These are phyloP conservation scores for Moniliella sp. DNA, from an alignment of 1,284 basidiomycete species.

Conservation along the genomic window DNA sequence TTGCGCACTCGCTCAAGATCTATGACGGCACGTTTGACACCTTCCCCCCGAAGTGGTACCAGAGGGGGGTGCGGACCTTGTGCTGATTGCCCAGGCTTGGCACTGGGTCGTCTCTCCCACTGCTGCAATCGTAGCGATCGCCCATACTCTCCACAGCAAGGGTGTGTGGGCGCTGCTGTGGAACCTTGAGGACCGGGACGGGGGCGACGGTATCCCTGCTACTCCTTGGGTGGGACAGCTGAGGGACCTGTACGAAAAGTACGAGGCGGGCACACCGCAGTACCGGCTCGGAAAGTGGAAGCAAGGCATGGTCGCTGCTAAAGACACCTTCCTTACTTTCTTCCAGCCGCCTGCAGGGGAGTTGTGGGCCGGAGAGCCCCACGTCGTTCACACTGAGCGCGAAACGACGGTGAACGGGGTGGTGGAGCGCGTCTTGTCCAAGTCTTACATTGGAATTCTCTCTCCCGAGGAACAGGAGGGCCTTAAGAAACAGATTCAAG, in stretches of 20 bases:
- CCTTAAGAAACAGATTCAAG: background rate
- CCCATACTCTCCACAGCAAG: background rate
- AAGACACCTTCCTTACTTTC: too few relatives aligned
- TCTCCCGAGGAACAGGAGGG: background rate
- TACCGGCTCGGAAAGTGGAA: too few relatives aligned
- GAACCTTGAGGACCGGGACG: conserved; percentile 1
- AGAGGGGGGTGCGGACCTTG: background rate
- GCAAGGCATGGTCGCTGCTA: too few relatives aligned
- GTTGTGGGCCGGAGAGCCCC: too few relatives aligned
- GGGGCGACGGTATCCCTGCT: too few relatives aligned
- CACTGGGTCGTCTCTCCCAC: background rate
- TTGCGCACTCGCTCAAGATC: too few relatives aligned
- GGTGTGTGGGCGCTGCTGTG: background rate
- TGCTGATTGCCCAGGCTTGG: conserved; percentile 1
- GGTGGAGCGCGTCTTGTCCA: background rate
- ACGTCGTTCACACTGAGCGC: too few relatives aligned
- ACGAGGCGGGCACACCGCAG: background rate
- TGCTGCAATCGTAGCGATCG: background rate
- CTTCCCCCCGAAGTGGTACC: background rate
- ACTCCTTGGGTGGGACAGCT: background rate
- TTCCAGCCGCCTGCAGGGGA: too few relatives aligned
- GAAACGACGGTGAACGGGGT: background rate
- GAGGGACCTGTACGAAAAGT: background rate
- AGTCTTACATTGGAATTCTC: background rate
- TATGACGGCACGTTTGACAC: background rate